Base-by-base conservation (phyloP, 768 basidiomycete genomes). In the Lentinula detonsa region DNA sequence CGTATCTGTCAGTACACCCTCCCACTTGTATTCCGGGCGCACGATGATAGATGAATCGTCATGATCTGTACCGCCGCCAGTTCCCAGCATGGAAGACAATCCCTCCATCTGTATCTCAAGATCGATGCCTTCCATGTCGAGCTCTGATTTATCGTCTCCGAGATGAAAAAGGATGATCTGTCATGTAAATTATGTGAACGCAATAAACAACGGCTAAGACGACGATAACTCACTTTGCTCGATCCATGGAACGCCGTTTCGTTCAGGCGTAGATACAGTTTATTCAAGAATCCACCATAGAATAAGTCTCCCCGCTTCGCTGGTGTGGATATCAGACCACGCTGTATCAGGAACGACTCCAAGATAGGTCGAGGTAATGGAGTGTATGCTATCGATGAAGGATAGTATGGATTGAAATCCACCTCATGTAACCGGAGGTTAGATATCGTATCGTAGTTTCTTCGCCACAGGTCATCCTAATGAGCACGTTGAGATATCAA, bases 381-480 rank as follows among this genome's bases (percentile, higher is more conserved):
- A 0, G 76, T 81, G 68, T 88, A 90, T 3, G 90, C 90, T 63
- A 93, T 86, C 4, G 87, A 89, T 0, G 82, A 79, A 9, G 81
- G 78, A 66, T 86, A 92, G 63, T 86, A 80, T 0, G 91, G 90
- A 67, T 87, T 82, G 68, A 92, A 93, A 66, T 87, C 85, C 0
- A 76, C 35, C 2, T 78, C 80, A 65, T 86, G 76, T 5, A 72
- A 75, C 50, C 69, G 59, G 13, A 91, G 70, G 15, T 73, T 76
- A 16, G 73, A 65, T 50, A 89, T 82, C 0, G 85, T 83, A 48
- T 81, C 78, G 65, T 82, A 70, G 67, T 91, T 91, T 58, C 88
- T 76, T 63, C 88, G 76, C 88, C 88, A 91, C 6, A 90, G 68
- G 68, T 90, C 89, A 67, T 91, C 89, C 88, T 88, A 61, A 18